phyloP scores from a whole-genome alignment of 2,329 filamentous ascomycete genomes.

The Penicillium sclerotigenum region DNA sequence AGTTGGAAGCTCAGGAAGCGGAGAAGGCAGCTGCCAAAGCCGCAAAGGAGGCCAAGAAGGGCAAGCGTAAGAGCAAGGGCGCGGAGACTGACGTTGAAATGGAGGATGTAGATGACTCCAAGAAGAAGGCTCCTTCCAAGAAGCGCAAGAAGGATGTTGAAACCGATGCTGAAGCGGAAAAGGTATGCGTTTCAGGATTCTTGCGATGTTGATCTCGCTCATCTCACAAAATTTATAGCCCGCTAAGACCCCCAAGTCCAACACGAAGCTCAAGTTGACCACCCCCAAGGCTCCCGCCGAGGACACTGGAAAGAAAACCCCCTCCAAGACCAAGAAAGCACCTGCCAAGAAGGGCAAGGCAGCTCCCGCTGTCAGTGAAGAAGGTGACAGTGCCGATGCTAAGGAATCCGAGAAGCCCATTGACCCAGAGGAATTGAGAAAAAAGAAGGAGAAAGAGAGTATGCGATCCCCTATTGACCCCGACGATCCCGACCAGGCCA shows the following conservation, averaged over 20 bases:
- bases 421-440: slow-evolving; percentile 54
- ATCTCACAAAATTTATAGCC: slow-evolving; percentile 43
- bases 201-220: slow-evolving; percentile 2
- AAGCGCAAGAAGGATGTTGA: slow-evolving; percentile 77
- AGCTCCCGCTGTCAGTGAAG: slow-evolving; percentile 51
- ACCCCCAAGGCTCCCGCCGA: slow-evolving; percentile 58
- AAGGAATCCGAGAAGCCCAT: slow-evolving; percentile 53
- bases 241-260: slow-evolving; percentile 63
- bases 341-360: slow-evolving; percentile 44
- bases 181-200: slow-evolving; percentile 47
- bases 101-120: slow-evolving; percentile 45
- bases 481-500: background rate
- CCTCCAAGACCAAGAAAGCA: slow-evolving; percentile 59
- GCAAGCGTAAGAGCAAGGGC: slow-evolving; percentile 50
- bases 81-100: slow-evolving; percentile 54
- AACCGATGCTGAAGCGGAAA: slow-evolving; percentile 67
- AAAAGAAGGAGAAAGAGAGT: slow-evolving; percentile 59
- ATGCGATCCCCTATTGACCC: slow-evolving; percentile 18
- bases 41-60: slow-evolving; percentile 50
- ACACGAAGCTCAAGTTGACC: slow-evolving; percentile 51
- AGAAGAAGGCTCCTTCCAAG: slow-evolving; percentile 57
- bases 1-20: slow-evolving; percentile 57
- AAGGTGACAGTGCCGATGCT: slow-evolving; percentile 55
- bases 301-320: slow-evolving; percentile 46
- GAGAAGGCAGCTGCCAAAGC: slow-evolving; percentile 55